A percentile compares a stretch with the other conserved stretches of the same genome.
These are phyloP conservation scores for Daldinia sp. DNA, from an alignment of 2,329 filamentous ascomycete genomes.

Conservation along the genomic window DNA sequence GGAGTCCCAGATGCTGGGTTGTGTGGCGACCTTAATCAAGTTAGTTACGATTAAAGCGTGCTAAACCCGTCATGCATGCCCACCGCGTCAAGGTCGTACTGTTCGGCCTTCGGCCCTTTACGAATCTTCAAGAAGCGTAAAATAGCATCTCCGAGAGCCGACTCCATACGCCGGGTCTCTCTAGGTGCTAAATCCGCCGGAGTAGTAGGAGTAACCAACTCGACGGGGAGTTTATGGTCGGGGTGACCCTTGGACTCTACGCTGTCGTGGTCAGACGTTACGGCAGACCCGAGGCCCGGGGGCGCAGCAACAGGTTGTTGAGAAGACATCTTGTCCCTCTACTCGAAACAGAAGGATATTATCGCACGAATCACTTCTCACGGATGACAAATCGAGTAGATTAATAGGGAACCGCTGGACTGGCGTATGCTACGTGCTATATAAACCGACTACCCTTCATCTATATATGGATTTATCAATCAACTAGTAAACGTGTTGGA, in stretches of 20 bases:
- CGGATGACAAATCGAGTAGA: conserved; percentile 6
- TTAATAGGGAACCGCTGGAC: neutral
- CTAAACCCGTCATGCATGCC: neutral
- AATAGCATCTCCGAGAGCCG: conserved; percentile 46
- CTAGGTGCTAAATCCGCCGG: conserved; percentile 41
- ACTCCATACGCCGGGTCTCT: conserved; percentile 44
- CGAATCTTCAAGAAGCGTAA: conserved; percentile 47
- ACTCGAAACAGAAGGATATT: neutral
- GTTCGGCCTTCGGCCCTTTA: conserved; percentile 42
- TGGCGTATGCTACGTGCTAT: neutral
- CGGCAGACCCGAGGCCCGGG: conserved; percentile 17
- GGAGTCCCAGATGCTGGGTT: conserved; percentile 51
- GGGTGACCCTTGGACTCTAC: conserved; percentile 16
- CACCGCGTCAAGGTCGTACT: conserved; percentile 46
- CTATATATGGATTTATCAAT: conserved; percentile 2
- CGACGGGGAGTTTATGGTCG: conserved; percentile 17
- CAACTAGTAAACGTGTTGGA: neutral
- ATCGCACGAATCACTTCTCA: conserved; percentile 1
- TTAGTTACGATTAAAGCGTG: conserved; percentile 22
- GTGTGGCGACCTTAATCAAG: conserved; percentile 45
- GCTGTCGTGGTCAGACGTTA: conserved; percentile 26
- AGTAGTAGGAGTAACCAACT: conserved; percentile 16
- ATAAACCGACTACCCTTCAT: neutral
- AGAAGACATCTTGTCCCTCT: conserved; percentile 33
- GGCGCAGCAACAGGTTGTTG: conserved; percentile 10